Evolutionary conservation across 2,329 filamentous ascomycete species (phyloP).

Genomic region (Pseudogymnoascus sp.): DNA sequence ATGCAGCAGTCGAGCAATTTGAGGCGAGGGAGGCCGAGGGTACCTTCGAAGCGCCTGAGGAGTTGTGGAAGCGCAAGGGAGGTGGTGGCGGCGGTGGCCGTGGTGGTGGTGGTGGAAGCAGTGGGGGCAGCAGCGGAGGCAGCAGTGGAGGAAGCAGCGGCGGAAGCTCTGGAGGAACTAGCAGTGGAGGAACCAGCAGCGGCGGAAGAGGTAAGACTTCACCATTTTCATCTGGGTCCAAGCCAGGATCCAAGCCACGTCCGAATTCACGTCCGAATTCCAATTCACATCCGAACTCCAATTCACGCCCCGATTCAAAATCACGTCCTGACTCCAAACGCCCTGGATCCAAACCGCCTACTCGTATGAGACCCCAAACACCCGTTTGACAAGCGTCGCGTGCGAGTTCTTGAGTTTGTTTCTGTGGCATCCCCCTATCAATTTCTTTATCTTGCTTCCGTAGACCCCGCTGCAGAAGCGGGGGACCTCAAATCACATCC

Average conservation of each 20-base stretch:
- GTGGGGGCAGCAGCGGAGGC: conserved; percentile 5
- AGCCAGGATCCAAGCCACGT: background rate
- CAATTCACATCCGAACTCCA: background rate
- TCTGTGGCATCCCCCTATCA: background rate
- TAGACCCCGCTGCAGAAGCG: background rate
- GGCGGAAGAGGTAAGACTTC: background rate
- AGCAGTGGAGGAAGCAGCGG: background rate
- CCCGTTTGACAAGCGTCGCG: conserved; percentile 4
- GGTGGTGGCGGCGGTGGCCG: conserved; percentile 47
- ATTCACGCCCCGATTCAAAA: background rate
- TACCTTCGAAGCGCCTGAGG: conserved; percentile 23
- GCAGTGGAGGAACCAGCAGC: background rate
- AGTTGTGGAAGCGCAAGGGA: conserved; percentile 53
- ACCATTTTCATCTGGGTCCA: conserved; percentile 11
- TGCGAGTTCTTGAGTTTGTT: background rate
- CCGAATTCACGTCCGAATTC: background rate
- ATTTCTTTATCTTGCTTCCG: background rate
- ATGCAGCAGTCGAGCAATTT: background rate
- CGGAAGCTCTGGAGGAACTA: background rate
- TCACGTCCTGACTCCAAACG: conserved; percentile 7
- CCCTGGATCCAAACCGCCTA: conserved; percentile 11
- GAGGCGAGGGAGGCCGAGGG: background rate
- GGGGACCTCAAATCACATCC: background rate
- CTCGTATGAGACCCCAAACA: conserved; percentile 11
- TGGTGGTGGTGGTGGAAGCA: conserved; percentile 27